phyloP scores from a whole-genome alignment of 2,329 filamentous ascomycete genomes.

The Ceratocystis diversiconidia region DNA sequence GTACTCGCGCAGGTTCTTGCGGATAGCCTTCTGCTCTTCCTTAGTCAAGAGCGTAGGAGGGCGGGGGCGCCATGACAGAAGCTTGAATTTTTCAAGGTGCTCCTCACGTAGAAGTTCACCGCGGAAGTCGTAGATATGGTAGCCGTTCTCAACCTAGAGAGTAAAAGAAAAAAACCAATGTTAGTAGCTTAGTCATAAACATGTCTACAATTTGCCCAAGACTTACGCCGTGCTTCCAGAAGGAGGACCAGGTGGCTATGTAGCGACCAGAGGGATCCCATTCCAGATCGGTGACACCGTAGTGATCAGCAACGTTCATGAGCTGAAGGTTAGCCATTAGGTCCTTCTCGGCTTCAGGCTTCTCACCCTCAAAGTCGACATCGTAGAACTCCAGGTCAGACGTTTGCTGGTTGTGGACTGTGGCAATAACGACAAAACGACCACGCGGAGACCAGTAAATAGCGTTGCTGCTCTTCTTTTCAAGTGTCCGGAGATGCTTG shows the following conservation, averaged over 20 bases:
- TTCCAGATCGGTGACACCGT: slow-evolving; percentile 92
- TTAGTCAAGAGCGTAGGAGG: slow-evolving; percentile 83
- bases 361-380: slow-evolving; percentile 94
- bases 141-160: slow-evolving; percentile 63
- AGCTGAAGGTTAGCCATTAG: slow-evolving; percentile 86
- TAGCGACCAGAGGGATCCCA: slow-evolving; percentile 96
- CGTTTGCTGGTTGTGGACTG: slow-evolving; percentile 81
- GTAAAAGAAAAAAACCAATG: background rate
- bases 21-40: slow-evolving; percentile 93
- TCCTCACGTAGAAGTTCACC: slow-evolving; percentile 82
- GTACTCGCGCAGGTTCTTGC: slow-evolving; percentile 97
- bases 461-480: slow-evolving; percentile 99
- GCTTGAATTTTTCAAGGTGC: slow-evolving; percentile 92
- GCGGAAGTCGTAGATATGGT: slow-evolving; percentile 95
- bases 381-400: slow-evolving; percentile 97
- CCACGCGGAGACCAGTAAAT: slow-evolving; percentile 98
- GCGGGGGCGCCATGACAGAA: slow-evolving; percentile 86
- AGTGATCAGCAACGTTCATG: slow-evolving; percentile 89
- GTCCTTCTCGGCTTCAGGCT: slow-evolving; percentile 84
- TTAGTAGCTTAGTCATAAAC: background rate
- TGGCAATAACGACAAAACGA: slow-evolving; percentile 86
- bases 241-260: slow-evolving; percentile 81
- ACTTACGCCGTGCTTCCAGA: slow-evolving; percentile 90
- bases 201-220: background rate
- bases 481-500: slow-evolving; percentile 84